Base-by-base conservation (phyloP, 345 rosid genomes). In the Eucalyptus shirleyi region DNA sequence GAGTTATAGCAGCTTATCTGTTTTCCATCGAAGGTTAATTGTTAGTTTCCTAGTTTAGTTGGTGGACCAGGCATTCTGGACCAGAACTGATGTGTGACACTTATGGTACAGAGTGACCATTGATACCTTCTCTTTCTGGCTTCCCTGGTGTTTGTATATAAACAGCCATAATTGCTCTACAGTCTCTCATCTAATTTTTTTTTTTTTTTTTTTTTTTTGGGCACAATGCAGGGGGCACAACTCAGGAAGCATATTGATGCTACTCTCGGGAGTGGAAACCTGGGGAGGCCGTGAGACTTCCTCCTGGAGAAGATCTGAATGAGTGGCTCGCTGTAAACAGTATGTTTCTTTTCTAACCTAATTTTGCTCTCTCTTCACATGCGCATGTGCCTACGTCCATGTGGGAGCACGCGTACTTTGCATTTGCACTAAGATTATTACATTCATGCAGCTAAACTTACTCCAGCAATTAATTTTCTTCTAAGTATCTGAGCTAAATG, bases 251-350 rank as follows among this genome's bases (percentile, higher is more conserved):
- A 98, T 92, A 98, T 98, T 89, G 99, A 98, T 95, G 98, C 99
- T 17, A 98, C 99, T 72, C 88, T 98, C 34, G 99, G 99, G 55
- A 98, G 99, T 89, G 99, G 99, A 90, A 98, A 98, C 92, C 93
- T 98, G 89, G 95, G 93, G 99, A 98, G 95, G 99, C 99, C 9
- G 99, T 98, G 72, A 92, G 99, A 91, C 98, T 98, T 91, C 99
- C 99, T 90, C 99, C 99, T 8, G 99, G 99, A 86, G 99, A 98
- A 93, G 99, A 98, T 94, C 92, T 96, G 89, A 98, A 98, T 89
- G 99, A 98, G 89, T 98, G 99, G 99, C 99, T 97, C 88, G 99
- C 99, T 86, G 99, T 98, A 72, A 98, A 98, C 92, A 98, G 99
- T 98, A 92, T 91, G 83, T 81, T 51, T 69, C 89, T 89, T 88